phyloP scores from a whole-genome alignment of 371 early-diverging fungal species.

The Paraphysoderma sedebokerense region DNA sequence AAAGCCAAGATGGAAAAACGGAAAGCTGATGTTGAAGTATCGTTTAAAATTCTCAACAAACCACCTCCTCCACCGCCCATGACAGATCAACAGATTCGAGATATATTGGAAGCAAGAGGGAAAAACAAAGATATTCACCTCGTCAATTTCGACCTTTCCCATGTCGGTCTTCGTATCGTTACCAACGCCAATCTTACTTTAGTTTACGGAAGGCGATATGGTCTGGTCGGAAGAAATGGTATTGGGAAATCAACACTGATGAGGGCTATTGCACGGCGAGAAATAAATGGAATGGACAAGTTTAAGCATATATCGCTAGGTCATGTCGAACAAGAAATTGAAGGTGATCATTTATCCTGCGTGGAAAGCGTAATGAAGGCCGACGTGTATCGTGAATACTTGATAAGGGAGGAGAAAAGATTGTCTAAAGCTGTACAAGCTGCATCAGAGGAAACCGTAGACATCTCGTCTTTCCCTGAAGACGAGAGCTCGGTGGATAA shows the following conservation, averaged over 20 bases:
- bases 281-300: constrained; percentile 35
- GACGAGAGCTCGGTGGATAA: constrained; percentile 21
- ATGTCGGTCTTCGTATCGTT: constrained; percentile 85
- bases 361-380: constrained; percentile 79
- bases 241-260: constrained; percentile 95
- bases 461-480: constrained; percentile 19
- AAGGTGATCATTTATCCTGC: constrained; percentile 74
- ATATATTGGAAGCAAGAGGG: constrained; percentile 49
- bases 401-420: constrained; percentile 66
- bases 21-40: constrained; percentile 53
- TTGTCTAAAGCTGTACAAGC: too few relatives aligned
- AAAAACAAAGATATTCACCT: constrained; percentile 86
- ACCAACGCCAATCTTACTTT: constrained; percentile 67
- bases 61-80: constrained; percentile 14
- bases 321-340: constrained; percentile 96
- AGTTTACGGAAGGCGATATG: constrained; percentile 83
- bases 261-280: constrained; percentile 76
- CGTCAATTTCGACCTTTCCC: constrained; percentile 89
- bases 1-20: constrained; percentile 78
- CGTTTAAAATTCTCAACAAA: constrained; percentile 48
- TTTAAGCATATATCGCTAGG: constrained; percentile 37
- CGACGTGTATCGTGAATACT: constrained; percentile 82
- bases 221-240: constrained; percentile 98
- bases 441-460: constrained; percentile 18
- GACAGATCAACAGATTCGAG: constrained; percentile 39